Conservation (phyloP, 2,329 filamentous ascomycete species). For the Epichloe uncinata region DNA sequence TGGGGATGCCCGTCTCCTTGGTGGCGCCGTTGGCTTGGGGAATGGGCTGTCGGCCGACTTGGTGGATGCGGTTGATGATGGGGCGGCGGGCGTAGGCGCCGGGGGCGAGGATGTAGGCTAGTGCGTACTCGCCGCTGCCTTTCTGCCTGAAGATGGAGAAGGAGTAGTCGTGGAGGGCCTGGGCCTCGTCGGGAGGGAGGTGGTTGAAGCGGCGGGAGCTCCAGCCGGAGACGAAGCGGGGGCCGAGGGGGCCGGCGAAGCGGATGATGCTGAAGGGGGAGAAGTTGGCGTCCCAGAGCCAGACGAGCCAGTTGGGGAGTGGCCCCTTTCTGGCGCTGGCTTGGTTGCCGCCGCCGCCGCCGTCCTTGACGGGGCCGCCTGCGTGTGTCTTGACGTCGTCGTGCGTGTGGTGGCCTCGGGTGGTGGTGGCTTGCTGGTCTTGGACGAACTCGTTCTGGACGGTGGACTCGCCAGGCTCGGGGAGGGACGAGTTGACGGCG, state of each 20-base stretch:
- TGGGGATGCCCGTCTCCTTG: slow-evolving; percentile 55
- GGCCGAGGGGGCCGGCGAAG: slow-evolving; percentile 77
- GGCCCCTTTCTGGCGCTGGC: slow-evolving; percentile 33
- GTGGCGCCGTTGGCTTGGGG: slow-evolving; percentile 15
- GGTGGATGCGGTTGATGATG: slow-evolving; percentile 73
- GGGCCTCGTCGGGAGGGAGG: slow-evolving; percentile 64
- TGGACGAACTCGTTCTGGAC: slow-evolving; percentile 68
- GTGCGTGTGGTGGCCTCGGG: neutral
- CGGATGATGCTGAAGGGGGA: slow-evolving; percentile 88
- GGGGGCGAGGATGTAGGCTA: slow-evolving; percentile 84
- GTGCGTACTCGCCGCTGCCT: slow-evolving; percentile 85
- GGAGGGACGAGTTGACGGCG: slow-evolving; percentile 67
- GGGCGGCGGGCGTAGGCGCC: slow-evolving; percentile 85
- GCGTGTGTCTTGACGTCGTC: no score
- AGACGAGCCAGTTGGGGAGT: slow-evolving; percentile 75
- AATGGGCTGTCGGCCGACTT: slow-evolving; percentile 62
- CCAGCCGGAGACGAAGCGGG: slow-evolving; percentile 88
- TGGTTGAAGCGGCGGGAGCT: slow-evolving; percentile 86
- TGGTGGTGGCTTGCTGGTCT: slow-evolving; percentile 46
- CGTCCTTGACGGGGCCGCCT: neutral
- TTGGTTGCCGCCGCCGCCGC: slow-evolving; percentile 17
- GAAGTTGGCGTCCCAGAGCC: slow-evolving; percentile 94
- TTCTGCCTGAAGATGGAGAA: slow-evolving; percentile 89
- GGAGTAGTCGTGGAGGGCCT: slow-evolving; percentile 81
- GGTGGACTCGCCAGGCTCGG: slow-evolving; percentile 60